These are phyloP conservation scores for Choricystis sp. DNA, from an alignment of 139 green algal species.

Conservation along the genomic window DNA sequence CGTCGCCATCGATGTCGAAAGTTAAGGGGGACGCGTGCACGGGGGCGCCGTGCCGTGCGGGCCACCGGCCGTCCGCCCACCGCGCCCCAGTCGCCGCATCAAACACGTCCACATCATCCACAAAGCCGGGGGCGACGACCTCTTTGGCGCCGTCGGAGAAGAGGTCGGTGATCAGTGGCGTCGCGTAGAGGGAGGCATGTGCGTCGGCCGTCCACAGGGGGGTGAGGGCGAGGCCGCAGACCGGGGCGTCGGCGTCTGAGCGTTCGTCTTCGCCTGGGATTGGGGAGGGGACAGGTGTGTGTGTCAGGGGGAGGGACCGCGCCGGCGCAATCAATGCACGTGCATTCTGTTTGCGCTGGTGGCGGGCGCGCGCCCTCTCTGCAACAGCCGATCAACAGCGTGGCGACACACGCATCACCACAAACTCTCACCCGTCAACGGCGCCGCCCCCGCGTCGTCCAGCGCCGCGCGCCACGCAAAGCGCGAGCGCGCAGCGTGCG, in stretches of 20 bases:
- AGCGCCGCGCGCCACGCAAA: too few relatives aligned
- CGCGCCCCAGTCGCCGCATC: too few relatives aligned
- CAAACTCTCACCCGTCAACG: too few relatives aligned
- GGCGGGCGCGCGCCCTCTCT: too few relatives aligned
- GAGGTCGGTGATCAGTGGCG: slow-evolving; percentile 87
- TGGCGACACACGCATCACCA: too few relatives aligned
- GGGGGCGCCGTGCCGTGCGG: slow-evolving; percentile 61
- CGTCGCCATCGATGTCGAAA: slow-evolving; percentile 79
- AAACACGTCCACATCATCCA: slow-evolving; percentile 76
- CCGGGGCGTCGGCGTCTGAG: background rate
- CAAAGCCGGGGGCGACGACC: slow-evolving; percentile 85
- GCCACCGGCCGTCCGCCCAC: slow-evolving; percentile 37
- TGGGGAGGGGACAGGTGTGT: background rate
- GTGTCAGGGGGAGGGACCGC: too few relatives aligned
- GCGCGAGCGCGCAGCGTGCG: too few relatives aligned
- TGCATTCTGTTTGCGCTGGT: too few relatives aligned
- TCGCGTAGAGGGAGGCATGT: slow-evolving; percentile 72
- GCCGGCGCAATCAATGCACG: too few relatives aligned
- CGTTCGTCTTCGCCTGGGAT: background rate
- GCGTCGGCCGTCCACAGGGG: slow-evolving; percentile 81
- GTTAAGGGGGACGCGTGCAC: slow-evolving; percentile 78
- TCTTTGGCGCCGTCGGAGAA: slow-evolving; percentile 79
- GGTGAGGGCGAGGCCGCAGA: slow-evolving; percentile 41
- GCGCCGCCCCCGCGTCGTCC: too few relatives aligned
- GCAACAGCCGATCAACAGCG: too few relatives aligned